These are phyloP conservation scores for Pouteria campechiana DNA, from an alignment of 179 eudicot species.

Conservation along the genomic window DNA sequence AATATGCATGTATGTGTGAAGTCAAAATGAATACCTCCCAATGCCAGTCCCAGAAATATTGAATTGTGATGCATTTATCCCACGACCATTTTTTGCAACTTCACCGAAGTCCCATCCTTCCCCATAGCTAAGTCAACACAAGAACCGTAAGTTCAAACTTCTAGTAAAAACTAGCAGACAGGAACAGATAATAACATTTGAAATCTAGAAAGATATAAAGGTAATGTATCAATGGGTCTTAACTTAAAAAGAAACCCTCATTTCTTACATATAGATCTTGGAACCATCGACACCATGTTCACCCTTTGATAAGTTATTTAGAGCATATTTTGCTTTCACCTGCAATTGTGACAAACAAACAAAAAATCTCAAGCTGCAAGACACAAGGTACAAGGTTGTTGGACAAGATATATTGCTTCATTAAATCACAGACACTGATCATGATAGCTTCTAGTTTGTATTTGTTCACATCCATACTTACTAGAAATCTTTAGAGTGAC, in stretches of 20 bases:
- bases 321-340: constrained; percentile 62
- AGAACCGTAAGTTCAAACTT: no score
- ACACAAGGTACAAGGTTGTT: no score
- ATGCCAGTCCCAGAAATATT: constrained; percentile 87
- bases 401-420: no score
- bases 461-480: no score
- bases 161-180: constrained; percentile 1
- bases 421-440: no score
- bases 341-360: no score
- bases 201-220: not conserved
- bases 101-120: constrained; percentile 99
- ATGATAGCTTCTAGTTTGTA: no score
- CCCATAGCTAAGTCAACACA: constrained; percentile 84
- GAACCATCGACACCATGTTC: constrained; percentile 72
- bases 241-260: not conserved
- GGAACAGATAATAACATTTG: not conserved
- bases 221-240: no score
- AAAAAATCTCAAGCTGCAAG: no score
- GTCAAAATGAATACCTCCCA: constrained; percentile 72
- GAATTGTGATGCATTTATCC: constrained; percentile 82
- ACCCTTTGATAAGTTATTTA: constrained; percentile 42
- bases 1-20: no score
- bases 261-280: constrained; percentile 66
- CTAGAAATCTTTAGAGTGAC: no score
- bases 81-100: constrained; percentile 86